These are phyloP conservation scores for Colletotrichum tabaci DNA, from an alignment of 2,329 filamentous ascomycete genomes.

Conservation along the genomic window DNA sequence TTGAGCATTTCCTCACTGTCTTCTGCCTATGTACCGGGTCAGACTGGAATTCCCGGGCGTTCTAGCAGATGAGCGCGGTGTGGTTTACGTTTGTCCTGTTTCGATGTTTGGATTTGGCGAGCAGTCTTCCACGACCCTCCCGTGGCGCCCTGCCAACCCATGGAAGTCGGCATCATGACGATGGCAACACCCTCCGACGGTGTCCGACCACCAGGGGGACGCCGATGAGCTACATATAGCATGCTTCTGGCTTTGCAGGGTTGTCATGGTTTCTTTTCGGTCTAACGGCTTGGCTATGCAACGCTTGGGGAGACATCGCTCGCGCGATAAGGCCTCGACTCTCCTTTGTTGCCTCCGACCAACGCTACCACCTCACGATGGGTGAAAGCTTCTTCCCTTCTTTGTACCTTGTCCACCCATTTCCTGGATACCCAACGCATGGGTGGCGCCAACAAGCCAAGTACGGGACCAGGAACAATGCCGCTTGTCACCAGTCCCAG, in stretches of 20 bases:
- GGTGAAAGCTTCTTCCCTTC: slow-evolving; percentile 6
- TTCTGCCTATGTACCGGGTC: background rate
- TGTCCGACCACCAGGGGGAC: slow-evolving; percentile 8
- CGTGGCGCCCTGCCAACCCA: background rate
- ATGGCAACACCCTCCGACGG: background rate
- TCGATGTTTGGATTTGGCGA: background rate
- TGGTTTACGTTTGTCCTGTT: background rate
- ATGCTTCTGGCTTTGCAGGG: slow-evolving; percentile 23
- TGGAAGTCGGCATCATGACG: slow-evolving; percentile 4
- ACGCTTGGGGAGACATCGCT: slow-evolving; percentile 32
- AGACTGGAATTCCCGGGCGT: background rate
- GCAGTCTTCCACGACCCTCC: background rate
- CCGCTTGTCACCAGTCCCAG: slow-evolving; percentile 38
- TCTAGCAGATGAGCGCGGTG: background rate
- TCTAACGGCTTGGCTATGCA: slow-evolving; percentile 40
- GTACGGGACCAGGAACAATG: slow-evolving; percentile 25
- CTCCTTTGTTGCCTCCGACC: slow-evolving; percentile 27
- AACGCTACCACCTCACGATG: slow-evolving; percentile 37
- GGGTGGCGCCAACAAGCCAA: slow-evolving; percentile 34
- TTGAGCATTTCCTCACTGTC: background rate
- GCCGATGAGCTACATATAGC: slow-evolving; percentile 1
- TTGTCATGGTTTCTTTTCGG: slow-evolving; percentile 23
- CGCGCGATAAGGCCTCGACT: slow-evolving; percentile 31
- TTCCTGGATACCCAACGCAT: slow-evolving; percentile 26
- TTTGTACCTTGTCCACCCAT: slow-evolving; percentile 34